Base-by-base conservation (phyloP, 73 alveolate genomes). In the Paraurostyla sp. region DNA sequence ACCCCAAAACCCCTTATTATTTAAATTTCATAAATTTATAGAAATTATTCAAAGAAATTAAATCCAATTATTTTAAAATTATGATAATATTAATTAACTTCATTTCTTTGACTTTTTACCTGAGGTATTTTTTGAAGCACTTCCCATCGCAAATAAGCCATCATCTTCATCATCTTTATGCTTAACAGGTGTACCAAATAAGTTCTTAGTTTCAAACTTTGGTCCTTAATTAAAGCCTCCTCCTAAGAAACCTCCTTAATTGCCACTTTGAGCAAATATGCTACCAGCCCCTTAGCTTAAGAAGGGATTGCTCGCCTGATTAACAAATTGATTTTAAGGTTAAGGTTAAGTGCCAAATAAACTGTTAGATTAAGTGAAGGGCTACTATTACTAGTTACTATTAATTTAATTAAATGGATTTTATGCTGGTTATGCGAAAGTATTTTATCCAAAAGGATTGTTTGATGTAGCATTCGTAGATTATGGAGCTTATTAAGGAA, bases 141-240 rank as follows among this genome's bases (percentile, higher is more conserved):
- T 54, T 54, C 69, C 69, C 69, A 54, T 54, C 23, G 69, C 6
- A 35, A 54, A 54, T 18, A 54, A 54, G 13, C 69, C 69, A n/a
- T 45, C 56, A 16, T 54, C 69, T 9, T 54, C 69, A 7, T 54
- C 69, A 4, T 54, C 69, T 35, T 54, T 54, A 35, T 7, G 9
- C 69, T 35, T 54, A 20, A 35, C 15, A 20, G 69, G 69, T 54
- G 69, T 54, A 20, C 69, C 69, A 18, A 54, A 54, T 54, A 54
- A 54, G 30, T 54, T 4, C 15, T 27, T 13, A 54, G 23, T 35
- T 20, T 54, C 69, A 18, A 54, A 54, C 27, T 54, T 54, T 20
- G 69, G 69, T n/a, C n/a, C n/a, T n/a, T n/a, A n/a, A n/a, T n/a
- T n/a, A n/a, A n/a, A n/a, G n/a, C n/a, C n/a, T n/a, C n/a, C n/a